Evolutionary conservation across 371 early-diverging fungal species (phyloP).

Genomic region (Lichtheimia hyalospora): DNA sequence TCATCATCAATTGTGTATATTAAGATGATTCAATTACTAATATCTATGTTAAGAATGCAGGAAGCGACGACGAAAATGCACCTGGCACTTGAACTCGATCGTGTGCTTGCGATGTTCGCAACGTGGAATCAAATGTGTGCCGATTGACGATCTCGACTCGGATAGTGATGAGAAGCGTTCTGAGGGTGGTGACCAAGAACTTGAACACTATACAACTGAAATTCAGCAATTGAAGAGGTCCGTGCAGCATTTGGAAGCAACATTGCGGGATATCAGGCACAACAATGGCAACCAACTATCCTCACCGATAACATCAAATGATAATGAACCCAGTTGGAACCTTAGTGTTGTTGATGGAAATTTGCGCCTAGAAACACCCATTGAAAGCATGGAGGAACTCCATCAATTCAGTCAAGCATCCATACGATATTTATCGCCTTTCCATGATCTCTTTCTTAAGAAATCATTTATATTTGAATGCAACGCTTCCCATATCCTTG

Average conservation of each 20-base stretch:
- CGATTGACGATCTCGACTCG: conserved; percentile 2
- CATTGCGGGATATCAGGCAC: background rate
- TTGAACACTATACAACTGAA: background rate
- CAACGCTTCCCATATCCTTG: background rate
- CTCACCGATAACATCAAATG: background rate
- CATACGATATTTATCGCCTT: conserved; percentile 14
- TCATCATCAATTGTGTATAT: too few species aligned
- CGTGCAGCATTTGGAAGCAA: background rate
- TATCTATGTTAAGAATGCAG: background rate
- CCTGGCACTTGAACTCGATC: background rate
- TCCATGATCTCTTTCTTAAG: conserved; percentile 6
- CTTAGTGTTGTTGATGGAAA: conserved; percentile 12
- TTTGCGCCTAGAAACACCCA: conserved; percentile 12
- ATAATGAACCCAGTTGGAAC: conserved; percentile 4
- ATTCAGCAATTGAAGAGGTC: background rate
- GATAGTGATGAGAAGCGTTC: conserved; percentile 1
- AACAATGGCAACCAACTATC: background rate
- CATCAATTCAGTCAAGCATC: conserved; percentile 8
- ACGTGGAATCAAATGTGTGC: background rate
- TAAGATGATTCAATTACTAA: too few species aligned
- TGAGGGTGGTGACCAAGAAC: background rate
- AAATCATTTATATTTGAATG: conserved; percentile 4
- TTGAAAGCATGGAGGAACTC: conserved; percentile 9
- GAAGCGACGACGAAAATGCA: conserved; percentile 7
- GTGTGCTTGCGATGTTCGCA: conserved; percentile 5